phyloP scores from a whole-genome alignment of 2,329 filamentous ascomycete species.

The Chalaropsis ovoidea region DNA sequence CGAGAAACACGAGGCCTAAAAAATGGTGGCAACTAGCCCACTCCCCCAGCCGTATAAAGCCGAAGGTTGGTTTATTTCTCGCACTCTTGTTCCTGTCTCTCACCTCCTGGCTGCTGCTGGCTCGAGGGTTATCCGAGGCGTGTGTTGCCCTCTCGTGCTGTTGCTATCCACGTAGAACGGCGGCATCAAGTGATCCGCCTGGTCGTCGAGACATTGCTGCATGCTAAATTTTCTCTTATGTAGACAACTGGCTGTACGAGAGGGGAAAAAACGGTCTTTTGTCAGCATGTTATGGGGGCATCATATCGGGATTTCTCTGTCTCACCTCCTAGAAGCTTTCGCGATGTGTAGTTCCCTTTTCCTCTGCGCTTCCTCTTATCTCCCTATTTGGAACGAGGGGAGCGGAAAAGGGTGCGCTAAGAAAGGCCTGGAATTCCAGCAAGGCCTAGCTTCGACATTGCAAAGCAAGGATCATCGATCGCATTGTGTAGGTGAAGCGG shows the following conservation, averaged over 20 bases:
- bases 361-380: neutral
- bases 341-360: neutral
- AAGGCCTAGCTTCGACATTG: neutral
- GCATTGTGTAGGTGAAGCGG: neutral
- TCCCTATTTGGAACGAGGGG: constrained; percentile 2
- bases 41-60: neutral
- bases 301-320: neutral
- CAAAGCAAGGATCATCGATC: neutral
- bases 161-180: no score
- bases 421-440: neutral
- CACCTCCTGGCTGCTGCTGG: no score
- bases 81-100: neutral
- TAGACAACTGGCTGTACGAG: neutral
- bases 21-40: neutral
- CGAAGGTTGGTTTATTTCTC: neutral
- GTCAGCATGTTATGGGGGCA: neutral
- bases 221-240: no score
- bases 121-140: no score
- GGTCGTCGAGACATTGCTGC: neutral
- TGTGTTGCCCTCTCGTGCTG: no score
- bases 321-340: neutral
- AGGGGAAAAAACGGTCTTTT: no score
- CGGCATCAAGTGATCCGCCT: neutral
- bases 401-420: constrained; percentile 1
- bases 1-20: neutral